Evolutionary conservation across 495 filamentous ascomycete genomes (phyloP).

Genomic region (Xylaria grammica): DNA sequence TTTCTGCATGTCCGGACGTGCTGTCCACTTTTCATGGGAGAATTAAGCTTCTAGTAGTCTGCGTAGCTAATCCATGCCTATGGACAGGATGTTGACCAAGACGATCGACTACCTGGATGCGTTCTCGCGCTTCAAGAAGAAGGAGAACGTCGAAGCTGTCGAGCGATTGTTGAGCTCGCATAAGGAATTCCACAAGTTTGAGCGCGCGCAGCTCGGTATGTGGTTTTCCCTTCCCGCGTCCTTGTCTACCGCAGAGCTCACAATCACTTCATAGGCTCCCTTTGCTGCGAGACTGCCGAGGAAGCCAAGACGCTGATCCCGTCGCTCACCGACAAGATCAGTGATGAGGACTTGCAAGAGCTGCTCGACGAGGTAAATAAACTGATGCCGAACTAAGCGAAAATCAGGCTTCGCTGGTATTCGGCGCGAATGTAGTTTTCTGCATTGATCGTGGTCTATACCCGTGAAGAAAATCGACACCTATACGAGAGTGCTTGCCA

Average conservation of each 20-base stretch:
- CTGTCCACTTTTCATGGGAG: neutral
- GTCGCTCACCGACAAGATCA: conserved; percentile 84
- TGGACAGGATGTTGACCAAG: conserved; percentile 68
- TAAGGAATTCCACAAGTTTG: conserved; percentile 84
- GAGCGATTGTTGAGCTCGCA: conserved; percentile 78
- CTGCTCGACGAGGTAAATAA: conserved; percentile 89
- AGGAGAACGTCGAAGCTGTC: conserved; percentile 90
- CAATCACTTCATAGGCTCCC: conserved; percentile 63
- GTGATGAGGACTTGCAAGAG: conserved; percentile 83
- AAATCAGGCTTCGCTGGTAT: neutral
- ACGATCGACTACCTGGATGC: conserved; percentile 89
- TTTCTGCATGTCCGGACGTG: neutral
- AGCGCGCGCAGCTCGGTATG: conserved; percentile 89
- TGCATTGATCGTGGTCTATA: neutral
- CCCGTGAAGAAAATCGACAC: neutral
- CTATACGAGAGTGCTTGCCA: neutral
- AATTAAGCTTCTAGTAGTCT: neutral
- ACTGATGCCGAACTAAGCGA: conserved; percentile 52
- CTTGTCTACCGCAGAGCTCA: conserved; percentile 21
- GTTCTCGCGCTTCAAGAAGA: conserved; percentile 93
- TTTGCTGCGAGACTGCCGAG: conserved; percentile 89
- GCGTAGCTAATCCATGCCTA: conserved; percentile 9
- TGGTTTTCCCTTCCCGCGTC: conserved; percentile 12
- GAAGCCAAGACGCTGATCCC: conserved; percentile 97
- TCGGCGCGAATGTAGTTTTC: neutral